A percentile compares a stretch with the other conserved stretches of the same genome.
Conservation (phyloP, 2,329 filamentous ascomycete genomes). For the Monosporascus sp. region DNA sequence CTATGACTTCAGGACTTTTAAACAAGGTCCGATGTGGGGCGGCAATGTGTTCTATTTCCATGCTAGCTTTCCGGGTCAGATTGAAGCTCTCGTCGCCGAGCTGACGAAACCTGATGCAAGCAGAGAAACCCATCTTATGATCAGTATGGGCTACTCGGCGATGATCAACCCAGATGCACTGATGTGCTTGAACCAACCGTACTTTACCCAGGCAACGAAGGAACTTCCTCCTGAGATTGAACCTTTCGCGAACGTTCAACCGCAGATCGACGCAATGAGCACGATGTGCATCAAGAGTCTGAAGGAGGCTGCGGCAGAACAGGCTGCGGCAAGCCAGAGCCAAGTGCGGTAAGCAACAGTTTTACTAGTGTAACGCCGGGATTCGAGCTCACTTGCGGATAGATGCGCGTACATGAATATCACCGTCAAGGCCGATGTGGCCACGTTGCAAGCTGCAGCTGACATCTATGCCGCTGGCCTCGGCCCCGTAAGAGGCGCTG, state of each 20-base stretch:
- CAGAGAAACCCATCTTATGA: constrained; percentile 1
- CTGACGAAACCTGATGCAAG: neutral
- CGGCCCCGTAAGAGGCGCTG: constrained; percentile 9
- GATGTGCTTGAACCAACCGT: constrained; percentile 2
- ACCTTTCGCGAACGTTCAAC: constrained; percentile 2
- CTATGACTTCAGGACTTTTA: constrained; percentile 9
- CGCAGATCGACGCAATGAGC: constrained; percentile 5
- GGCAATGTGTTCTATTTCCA: neutral
- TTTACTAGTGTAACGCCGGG: neutral
- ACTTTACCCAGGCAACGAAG: constrained; percentile 1
- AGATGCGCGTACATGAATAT: constrained; percentile 10
- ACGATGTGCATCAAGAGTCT: constrained; percentile 5
- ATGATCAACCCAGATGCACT: neutral
- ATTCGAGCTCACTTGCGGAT: neutral
- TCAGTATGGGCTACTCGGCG: neutral
- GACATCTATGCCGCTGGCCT: constrained; percentile 6
- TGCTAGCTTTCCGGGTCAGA: neutral
- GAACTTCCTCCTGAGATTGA: constrained; percentile 2
- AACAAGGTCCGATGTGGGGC: constrained; percentile 1
- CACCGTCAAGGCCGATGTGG: constrained; percentile 7
- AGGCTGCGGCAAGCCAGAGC: neutral
- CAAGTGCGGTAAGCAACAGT: neutral
- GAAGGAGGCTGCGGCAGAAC: constrained; percentile 2
- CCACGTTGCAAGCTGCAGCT: constrained; percentile 1
- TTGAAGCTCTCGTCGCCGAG: constrained; percentile 3